phyloP scores from a whole-genome alignment of 148 eudicot genomes.

The Selenicereus undatus region DNA sequence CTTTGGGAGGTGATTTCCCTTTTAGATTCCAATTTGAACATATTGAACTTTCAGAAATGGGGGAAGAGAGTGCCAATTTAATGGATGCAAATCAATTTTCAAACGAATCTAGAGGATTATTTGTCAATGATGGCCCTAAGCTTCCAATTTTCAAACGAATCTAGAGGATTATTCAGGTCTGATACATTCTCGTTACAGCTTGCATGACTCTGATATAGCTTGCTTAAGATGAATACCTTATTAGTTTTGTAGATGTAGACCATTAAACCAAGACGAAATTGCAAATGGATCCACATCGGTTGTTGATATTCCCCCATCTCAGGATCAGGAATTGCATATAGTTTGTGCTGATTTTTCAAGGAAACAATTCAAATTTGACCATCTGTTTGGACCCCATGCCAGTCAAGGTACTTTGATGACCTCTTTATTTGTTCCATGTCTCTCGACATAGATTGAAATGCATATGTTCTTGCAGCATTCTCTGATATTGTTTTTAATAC shows the following conservation, averaged over 20 bases:
- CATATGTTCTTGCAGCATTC: background rate
- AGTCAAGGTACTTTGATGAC: constrained; percentile 59
- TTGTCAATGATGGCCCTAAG: constrained; percentile 49
- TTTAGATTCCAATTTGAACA: background rate
- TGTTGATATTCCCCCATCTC: constrained; percentile 65
- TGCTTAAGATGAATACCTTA: constrained; percentile 4
- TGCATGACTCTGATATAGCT: background rate
- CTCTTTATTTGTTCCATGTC: background rate
- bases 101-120: constrained; percentile 30
- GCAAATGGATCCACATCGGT: constrained; percentile 52
- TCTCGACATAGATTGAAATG: background rate
- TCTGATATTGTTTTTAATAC: constrained; percentile 23
- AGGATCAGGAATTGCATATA: constrained; percentile 68
- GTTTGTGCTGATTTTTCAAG: constrained; percentile 65
- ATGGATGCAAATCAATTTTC: constrained; percentile 37
- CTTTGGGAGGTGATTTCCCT: too few species aligned
- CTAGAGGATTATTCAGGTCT: constrained; percentile 64
- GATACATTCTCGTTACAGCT: background rate
- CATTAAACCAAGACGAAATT: constrained; percentile 62
- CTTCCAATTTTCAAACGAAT: constrained; percentile 67
- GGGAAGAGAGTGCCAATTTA: constrained; percentile 27
- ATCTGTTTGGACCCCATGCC: constrained; percentile 72
- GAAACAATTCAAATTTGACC: constrained; percentile 93
- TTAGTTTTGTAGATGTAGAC: constrained; percentile 81
- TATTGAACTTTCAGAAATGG: constrained; percentile 31